Percentiles rank a stretch among this genome's conserved stretches.
Conservation (phyloP, 1,139 yeast genomes). For the Sugiyamaella xylanicola region DNA sequence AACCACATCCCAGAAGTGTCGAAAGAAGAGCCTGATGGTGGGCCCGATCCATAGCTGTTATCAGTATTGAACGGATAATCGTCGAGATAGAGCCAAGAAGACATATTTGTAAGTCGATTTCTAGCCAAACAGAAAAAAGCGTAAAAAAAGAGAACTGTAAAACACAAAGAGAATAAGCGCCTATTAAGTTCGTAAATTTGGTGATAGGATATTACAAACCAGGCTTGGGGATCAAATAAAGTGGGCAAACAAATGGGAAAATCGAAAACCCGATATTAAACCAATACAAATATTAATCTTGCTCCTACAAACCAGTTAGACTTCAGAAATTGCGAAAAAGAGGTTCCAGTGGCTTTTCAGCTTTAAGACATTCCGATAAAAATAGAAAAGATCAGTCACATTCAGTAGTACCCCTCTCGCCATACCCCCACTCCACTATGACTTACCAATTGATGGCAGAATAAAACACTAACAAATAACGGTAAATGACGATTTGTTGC, state of each 20-base stretch:
- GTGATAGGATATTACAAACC: no score
- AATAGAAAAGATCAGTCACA: constrained; percentile 7
- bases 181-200: no score
- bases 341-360: neutral
- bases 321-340: neutral
- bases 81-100: constrained; percentile 17
- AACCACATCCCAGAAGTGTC: constrained; percentile 10
- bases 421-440: neutral
- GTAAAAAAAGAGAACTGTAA: neutral
- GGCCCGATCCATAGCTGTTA: constrained; percentile 3
- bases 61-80: constrained; percentile 16
- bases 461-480: neutral
- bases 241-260: neutral
- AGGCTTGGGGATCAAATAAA: neutral
- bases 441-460: neutral
- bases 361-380: constrained; percentile 1
- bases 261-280: neutral
- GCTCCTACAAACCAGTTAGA: neutral
- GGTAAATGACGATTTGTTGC: neutral
- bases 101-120: neutral
- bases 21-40: constrained; percentile 1
- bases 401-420: neutral
- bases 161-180: neutral
- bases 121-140: no score
- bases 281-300: neutral